Evolutionary conservation across 345 rosid species (phyloP).

Genomic region (Fremontodendron californicum): DNA sequence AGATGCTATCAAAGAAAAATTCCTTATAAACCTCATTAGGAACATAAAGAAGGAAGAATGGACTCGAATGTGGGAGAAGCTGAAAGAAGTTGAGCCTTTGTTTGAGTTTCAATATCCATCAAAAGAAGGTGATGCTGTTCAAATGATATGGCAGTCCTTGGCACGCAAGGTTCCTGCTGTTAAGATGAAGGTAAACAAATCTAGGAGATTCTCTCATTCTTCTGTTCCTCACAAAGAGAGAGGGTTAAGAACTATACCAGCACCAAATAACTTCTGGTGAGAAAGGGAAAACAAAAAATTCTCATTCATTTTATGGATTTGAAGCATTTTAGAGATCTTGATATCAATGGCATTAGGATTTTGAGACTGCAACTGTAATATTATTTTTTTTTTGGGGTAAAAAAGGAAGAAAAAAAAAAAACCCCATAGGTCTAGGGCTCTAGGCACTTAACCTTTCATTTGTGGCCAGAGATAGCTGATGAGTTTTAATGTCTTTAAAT

Average conservation of each 20-base stretch:
- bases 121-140: conserved; percentile 62
- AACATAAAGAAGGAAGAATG: conserved; percentile 67
- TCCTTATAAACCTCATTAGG: conserved; percentile 57
- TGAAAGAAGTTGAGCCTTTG: conserved; percentile 55
- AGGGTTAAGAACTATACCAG: conserved; percentile 29
- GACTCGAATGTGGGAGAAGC: conserved; percentile 61
- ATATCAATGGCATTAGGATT: not conserved
- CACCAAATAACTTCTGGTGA: conserved; percentile 59
- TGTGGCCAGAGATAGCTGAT: conserved; percentile 1
- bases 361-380: not conserved
- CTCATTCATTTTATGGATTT: not conserved
- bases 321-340: conserved; percentile 3
- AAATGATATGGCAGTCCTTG: conserved; percentile 92
- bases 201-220: conserved; percentile 44
- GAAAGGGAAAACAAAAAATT: not conserved
- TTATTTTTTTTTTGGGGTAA: conserved; percentile 8
- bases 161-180: conserved; percentile 67
- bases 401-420: not conserved
- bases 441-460: conserved; percentile 1
- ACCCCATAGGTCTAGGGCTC: not conserved
- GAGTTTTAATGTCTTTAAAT: not conserved
- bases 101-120: conserved; percentile 68
- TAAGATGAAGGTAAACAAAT: conserved; percentile 59
- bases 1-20: conserved; percentile 68
- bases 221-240: conserved; percentile 14